Conservation (phyloP, 192 early-diverging fungal species). For the Mortierella alpina region DNA sequence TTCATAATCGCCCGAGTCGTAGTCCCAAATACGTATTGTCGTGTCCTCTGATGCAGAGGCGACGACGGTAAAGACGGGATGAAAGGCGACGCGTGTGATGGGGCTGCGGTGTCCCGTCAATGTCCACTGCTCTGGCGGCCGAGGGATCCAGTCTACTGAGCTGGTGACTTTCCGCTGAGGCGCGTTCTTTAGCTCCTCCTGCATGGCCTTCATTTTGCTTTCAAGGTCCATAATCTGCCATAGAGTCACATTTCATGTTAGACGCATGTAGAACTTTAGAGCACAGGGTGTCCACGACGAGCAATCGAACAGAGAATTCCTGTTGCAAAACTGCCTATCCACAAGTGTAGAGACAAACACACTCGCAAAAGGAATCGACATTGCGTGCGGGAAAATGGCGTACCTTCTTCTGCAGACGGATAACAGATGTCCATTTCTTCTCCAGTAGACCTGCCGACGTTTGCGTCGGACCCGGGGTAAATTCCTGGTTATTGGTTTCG, state of each 20-base stretch:
- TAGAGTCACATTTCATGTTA: not conserved
- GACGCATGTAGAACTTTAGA: not conserved
- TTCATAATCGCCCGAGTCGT: constrained; percentile 93
- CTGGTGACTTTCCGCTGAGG: constrained; percentile 64
- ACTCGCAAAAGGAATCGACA: not conserved
- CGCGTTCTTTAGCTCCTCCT: constrained; percentile 76
- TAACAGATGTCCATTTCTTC: constrained; percentile 97
- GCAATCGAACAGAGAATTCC: too few species aligned
- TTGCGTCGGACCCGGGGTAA: constrained; percentile 78
- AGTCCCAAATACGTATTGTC: constrained; percentile 94
- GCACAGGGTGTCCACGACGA: too few species aligned
- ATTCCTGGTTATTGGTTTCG: constrained; percentile 81
- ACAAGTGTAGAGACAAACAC: not conserved
- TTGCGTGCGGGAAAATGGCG: too few species aligned
- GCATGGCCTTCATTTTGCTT: constrained; percentile 78
- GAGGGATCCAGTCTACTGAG: constrained; percentile 84
- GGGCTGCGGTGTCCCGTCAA: constrained; percentile 86
- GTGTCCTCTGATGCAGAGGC: constrained; percentile 93
- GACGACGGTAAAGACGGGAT: constrained; percentile 86
- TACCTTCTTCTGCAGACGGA: constrained; percentile 91
- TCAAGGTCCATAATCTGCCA: constrained; percentile 93
- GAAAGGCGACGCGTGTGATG: constrained; percentile 85
- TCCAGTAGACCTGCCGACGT: constrained; percentile 83
- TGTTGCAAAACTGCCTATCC: too few species aligned
- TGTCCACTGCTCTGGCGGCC: constrained; percentile 77